Evolutionary conservation across 1,284 basidiomycete genomes (phyloP).

Genomic region (Kwoniella shivajii): DNA sequence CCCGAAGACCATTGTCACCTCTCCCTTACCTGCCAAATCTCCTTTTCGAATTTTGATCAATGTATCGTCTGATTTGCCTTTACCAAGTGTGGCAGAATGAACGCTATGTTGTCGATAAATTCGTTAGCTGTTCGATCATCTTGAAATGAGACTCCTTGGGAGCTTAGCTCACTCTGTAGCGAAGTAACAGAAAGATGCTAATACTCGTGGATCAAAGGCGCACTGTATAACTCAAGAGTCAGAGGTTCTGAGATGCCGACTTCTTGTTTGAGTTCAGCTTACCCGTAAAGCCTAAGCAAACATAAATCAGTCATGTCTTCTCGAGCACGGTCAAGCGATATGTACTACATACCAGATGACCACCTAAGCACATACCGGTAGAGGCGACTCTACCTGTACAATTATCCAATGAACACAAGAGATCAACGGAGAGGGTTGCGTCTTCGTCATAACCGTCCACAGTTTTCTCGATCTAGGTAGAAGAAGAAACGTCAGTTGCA

Average conservation of each 20-base stretch:
- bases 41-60: conserved; percentile 70
- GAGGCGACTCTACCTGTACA: conserved; percentile 84
- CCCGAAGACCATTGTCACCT: conserved; percentile 89
- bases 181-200: conserved; percentile 86
- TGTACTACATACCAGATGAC: conserved; percentile 58
- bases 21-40: conserved; percentile 73
- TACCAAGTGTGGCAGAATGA: conserved; percentile 80
- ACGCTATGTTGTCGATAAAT: conserved; percentile 54
- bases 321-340: not conserved
- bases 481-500: conserved; percentile 1
- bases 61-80: conserved; percentile 74
- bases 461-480: conserved; percentile 73
- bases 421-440: conserved; percentile 71
- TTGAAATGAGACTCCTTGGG: not conserved
- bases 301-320: not conserved
- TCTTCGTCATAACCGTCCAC: conserved; percentile 86
- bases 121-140: conserved; percentile 21
- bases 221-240: conserved; percentile 58
- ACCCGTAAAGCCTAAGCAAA: conserved; percentile 59
- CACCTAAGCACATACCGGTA: conserved; percentile 57
- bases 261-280: conserved; percentile 26
- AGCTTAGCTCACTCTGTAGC: conserved; percentile 66
- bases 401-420: conserved; percentile 69
- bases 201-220: conserved; percentile 80
- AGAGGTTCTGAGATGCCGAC: not conserved